Conservation (phyloP, 768 basidiomycete species). For the Podaxis sp. region DNA sequence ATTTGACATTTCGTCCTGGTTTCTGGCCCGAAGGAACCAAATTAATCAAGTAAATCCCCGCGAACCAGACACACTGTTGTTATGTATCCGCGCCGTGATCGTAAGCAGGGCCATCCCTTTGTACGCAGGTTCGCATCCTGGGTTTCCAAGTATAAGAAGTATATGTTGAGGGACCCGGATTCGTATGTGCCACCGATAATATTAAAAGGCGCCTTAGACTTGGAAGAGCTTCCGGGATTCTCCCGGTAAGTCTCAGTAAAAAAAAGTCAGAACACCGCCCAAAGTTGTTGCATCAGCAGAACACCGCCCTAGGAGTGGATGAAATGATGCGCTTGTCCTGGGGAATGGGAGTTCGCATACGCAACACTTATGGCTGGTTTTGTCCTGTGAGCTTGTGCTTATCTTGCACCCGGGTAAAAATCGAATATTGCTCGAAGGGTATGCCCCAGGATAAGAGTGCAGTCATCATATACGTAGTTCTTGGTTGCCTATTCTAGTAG, state of each 20-base stretch:
- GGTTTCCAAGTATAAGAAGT: background rate
- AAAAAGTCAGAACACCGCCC: no score
- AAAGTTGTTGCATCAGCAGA: background rate
- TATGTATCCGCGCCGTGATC: background rate
- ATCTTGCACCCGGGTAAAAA: background rate
- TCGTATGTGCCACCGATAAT: background rate
- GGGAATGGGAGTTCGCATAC: no score
- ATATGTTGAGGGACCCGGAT: background rate
- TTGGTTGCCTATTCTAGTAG: background rate
- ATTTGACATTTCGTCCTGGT: background rate
- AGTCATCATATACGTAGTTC: background rate
- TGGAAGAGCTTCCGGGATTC: background rate
- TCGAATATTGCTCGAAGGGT: background rate
- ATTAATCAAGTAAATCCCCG: background rate
- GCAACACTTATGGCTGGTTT: no score
- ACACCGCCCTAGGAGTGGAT: background rate
- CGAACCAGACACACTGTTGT: background rate
- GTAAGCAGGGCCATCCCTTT: background rate
- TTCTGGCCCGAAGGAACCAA: background rate
- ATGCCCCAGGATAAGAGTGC: background rate
- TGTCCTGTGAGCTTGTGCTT: no score
- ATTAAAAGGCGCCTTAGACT: background rate
- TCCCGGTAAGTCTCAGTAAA: background rate
- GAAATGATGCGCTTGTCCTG: background rate
- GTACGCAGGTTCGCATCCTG: background rate